A percentile compares a stretch with the other conserved stretches of the same genome.
Conservation (phyloP, 2,329 filamentous ascomycete species). For the Cladophialophora psammophila region DNA sequence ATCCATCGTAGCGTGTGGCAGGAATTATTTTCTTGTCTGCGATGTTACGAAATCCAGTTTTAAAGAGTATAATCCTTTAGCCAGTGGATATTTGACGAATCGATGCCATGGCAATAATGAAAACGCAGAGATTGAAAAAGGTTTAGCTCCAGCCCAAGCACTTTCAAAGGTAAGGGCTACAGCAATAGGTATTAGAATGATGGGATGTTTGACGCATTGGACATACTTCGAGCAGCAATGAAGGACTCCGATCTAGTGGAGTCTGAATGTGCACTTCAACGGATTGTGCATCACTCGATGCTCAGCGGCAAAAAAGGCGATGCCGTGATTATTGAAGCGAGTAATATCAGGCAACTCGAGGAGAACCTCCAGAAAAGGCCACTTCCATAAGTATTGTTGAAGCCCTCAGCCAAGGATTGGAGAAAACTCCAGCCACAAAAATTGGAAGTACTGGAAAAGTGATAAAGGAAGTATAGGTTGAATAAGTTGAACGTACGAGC, state of each 20-base stretch:
- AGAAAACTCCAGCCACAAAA: neutral
- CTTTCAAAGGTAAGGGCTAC: slow-evolving; percentile 49
- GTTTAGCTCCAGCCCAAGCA: slow-evolving; percentile 51
- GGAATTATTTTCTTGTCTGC: slow-evolving; percentile 54
- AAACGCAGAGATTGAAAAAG: slow-evolving; percentile 43
- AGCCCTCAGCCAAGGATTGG: neutral
- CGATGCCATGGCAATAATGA: slow-evolving; percentile 42
- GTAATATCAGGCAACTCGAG: neutral
- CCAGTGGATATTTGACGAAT: slow-evolving; percentile 57
- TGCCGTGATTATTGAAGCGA: slow-evolving; percentile 1
- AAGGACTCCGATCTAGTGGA: slow-evolving; percentile 53
- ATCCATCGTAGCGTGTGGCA: slow-evolving; percentile 49
- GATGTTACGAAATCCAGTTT: slow-evolving; percentile 51
- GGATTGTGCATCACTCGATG: slow-evolving; percentile 55
- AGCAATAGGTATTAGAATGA: slow-evolving; percentile 53
- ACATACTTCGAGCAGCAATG: slow-evolving; percentile 47
- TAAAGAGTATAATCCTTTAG: slow-evolving; percentile 53
- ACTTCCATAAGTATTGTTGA: neutral
- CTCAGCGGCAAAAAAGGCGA: slow-evolving; percentile 34
- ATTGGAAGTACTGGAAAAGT: slow-evolving; percentile 1
- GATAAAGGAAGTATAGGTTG: neutral
- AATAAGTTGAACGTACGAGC: neutral
- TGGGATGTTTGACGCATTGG: slow-evolving; percentile 53
- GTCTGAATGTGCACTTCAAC: slow-evolving; percentile 55
- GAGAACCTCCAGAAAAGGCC: slow-evolving; percentile 4